Conservation (phyloP, 1,139 yeast species). For the Hansenula sp. region DNA sequence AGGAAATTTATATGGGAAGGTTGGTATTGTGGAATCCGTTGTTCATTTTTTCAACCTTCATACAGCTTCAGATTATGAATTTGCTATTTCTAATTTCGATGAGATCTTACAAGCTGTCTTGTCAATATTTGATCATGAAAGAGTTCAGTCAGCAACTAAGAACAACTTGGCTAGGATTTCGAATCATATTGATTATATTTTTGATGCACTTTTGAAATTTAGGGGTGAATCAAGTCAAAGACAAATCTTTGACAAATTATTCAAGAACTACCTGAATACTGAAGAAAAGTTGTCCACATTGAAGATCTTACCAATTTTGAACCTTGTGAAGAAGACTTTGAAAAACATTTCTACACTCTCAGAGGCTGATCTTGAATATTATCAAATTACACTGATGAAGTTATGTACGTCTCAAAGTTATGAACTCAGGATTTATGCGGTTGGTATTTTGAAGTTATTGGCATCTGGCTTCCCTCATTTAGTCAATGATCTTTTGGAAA, state of each 20-base stretch:
- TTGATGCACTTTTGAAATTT: constrained; percentile 5
- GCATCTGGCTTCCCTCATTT: constrained; percentile 27
- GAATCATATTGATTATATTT: constrained; percentile 11
- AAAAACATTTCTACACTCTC: constrained; percentile 25
- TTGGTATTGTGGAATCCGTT: constrained; percentile 31
- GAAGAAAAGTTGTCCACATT: constrained; percentile 16
- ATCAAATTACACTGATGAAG: constrained; percentile 26
- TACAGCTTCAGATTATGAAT: constrained; percentile 22
- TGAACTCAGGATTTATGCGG: constrained; percentile 33
- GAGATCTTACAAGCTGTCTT: constrained; percentile 19
- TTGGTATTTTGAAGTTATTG: constrained; percentile 32
- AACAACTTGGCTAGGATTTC: constrained; percentile 12
- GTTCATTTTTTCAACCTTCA: constrained; percentile 28
- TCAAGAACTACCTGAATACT: constrained; percentile 5
- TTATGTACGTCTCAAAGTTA: constrained; percentile 31
- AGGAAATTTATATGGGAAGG: constrained; percentile 21
- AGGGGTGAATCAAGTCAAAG: constrained; percentile 18
- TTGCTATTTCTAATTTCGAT: constrained; percentile 24
- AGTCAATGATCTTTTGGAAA: constrained; percentile 26
- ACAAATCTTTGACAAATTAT: constrained; percentile 12
- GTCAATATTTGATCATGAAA: constrained; percentile 17
- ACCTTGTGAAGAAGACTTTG: constrained; percentile 21
- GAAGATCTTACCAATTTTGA: constrained; percentile 21
- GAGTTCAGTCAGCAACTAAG: constrained; percentile 13
- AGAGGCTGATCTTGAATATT: constrained; percentile 25